A percentile compares a stretch with the other conserved stretches of the same genome.
Evolutionary conservation across 176 grass and related monocot species (phyloP).

Genomic region (Urochloa ruziziensis): DNA sequence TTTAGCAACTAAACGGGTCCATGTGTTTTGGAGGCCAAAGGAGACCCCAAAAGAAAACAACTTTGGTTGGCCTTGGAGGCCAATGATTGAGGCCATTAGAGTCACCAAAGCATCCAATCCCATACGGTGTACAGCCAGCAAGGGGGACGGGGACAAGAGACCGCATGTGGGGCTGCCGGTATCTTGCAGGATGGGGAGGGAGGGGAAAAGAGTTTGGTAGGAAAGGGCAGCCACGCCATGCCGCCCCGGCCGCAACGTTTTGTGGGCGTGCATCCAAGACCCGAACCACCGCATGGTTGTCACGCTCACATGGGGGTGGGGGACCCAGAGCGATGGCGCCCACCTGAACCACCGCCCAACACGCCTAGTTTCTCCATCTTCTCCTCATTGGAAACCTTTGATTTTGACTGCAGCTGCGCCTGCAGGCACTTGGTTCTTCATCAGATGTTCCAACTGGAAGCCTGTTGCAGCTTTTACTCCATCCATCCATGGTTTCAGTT

Average conservation of each 20-base stretch:
- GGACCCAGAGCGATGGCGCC: slow-evolving; percentile 36
- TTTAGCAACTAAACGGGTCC: no score
- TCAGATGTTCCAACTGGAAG: slow-evolving; percentile 7
- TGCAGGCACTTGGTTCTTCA: neutral
- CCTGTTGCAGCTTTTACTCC: neutral
- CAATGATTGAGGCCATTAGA: slow-evolving; percentile 46
- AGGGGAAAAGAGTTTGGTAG: slow-evolving; percentile 35
- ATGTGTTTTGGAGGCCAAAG: slow-evolving; percentile 26
- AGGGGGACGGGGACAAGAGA: slow-evolving; percentile 22
- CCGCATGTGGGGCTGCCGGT: slow-evolving; percentile 36
- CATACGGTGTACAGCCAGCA: neutral
- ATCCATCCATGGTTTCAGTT: neutral
- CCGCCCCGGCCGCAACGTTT: slow-evolving; percentile 33
- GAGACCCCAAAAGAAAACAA: neutral
- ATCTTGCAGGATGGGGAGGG: slow-evolving; percentile 6
- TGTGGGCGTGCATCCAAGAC: slow-evolving; percentile 37
- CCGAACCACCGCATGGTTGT: slow-evolving; percentile 36
- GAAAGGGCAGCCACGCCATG: slow-evolving; percentile 17
- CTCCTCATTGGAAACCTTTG: neutral
- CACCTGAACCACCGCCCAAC: slow-evolving; percentile 27
- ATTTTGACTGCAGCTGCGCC: neutral
- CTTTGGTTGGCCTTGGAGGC: neutral
- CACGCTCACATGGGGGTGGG: slow-evolving; percentile 44
- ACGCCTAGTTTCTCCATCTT: neutral
- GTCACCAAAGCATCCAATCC: neutral